phyloP scores from a whole-genome alignment of 1,139 yeast species.

The Yamadazyma aaseri region DNA sequence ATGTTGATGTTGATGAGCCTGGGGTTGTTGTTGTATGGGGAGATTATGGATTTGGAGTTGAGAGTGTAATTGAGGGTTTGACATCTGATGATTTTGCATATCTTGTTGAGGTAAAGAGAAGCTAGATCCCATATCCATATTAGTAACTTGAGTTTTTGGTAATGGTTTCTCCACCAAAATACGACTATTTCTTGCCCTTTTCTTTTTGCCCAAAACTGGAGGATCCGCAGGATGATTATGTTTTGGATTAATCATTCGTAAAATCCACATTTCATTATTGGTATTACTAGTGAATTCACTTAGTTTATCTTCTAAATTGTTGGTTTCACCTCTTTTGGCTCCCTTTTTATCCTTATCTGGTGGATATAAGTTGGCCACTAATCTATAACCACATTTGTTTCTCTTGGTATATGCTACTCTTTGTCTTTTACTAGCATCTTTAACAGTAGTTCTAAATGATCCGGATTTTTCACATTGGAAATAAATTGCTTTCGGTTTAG shows the following conservation, averaged over 20 bases:
- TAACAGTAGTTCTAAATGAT: slow-evolving; percentile 48
- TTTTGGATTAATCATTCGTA: slow-evolving; percentile 48
- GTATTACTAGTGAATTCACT: slow-evolving; percentile 18
- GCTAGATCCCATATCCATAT: slow-evolving; percentile 9
- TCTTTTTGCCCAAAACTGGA: slow-evolving; percentile 29
- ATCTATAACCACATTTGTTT: slow-evolving; percentile 48
- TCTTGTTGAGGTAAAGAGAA: slow-evolving; percentile 3
- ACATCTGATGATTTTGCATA: background rate
- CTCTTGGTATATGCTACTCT: slow-evolving; percentile 53
- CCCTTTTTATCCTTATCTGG: slow-evolving; percentile 41
- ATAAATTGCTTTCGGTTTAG: slow-evolving; percentile 51
- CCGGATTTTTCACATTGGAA: slow-evolving; percentile 53
- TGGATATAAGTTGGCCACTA: slow-evolving; percentile 49
- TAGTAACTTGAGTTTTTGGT: slow-evolving; percentile 23
- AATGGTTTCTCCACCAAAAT: slow-evolving; percentile 49
- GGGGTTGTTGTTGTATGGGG: slow-evolving; percentile 13
- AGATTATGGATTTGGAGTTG: slow-evolving; percentile 8
- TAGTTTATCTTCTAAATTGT: slow-evolving; percentile 24
- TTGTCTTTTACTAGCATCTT: slow-evolving; percentile 47
- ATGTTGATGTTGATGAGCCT: slow-evolving; percentile 22
- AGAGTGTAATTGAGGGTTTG: slow-evolving; percentile 8
- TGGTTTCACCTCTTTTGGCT: slow-evolving; percentile 17
- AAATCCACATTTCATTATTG: slow-evolving; percentile 40
- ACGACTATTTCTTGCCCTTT: slow-evolving; percentile 36
- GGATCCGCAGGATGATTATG: slow-evolving; percentile 52